These are phyloP conservation scores for Phyllosticta ampelicida DNA, from an alignment of 2,329 filamentous ascomycete species.

Conservation along the genomic window DNA sequence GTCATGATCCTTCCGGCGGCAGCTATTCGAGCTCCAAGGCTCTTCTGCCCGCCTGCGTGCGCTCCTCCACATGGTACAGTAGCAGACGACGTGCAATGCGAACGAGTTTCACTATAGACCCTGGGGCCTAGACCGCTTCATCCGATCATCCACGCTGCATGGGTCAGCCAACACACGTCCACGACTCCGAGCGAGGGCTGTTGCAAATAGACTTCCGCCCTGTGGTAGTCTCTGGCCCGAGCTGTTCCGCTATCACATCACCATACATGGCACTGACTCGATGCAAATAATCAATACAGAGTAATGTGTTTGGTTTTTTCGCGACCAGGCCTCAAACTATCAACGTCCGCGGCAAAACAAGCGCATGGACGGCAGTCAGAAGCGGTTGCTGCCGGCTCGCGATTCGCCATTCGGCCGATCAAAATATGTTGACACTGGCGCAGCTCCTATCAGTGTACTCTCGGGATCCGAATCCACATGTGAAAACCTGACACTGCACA, in stretches of 20 bases:
- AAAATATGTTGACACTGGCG: background rate
- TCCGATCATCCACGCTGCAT: background rate
- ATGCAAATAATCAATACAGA: background rate
- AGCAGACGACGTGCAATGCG: background rate
- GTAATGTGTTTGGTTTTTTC: background rate
- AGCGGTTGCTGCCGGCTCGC: background rate
- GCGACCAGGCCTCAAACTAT: background rate
- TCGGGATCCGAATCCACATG: background rate
- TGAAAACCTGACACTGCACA: conserved; percentile 5
- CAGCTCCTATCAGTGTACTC: background rate
- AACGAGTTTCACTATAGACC: background rate
- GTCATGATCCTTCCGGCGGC: background rate
- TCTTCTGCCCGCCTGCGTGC: background rate
- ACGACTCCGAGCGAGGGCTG: background rate
- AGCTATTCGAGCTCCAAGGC: too few relatives aligned
- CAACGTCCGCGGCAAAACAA: background rate
- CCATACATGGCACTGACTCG: background rate
- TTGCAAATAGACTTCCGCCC: conserved; percentile 10
- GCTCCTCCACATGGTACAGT: background rate
- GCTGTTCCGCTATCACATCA: background rate
- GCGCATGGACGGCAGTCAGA: background rate
- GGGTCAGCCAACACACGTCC: background rate
- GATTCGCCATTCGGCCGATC: background rate
- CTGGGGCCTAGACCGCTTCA: background rate
- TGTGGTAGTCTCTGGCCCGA: background rate